Evolutionary conservation across 2,329 filamentous ascomycete genomes (phyloP).

Genomic region (Epichloe uncinata): DNA sequence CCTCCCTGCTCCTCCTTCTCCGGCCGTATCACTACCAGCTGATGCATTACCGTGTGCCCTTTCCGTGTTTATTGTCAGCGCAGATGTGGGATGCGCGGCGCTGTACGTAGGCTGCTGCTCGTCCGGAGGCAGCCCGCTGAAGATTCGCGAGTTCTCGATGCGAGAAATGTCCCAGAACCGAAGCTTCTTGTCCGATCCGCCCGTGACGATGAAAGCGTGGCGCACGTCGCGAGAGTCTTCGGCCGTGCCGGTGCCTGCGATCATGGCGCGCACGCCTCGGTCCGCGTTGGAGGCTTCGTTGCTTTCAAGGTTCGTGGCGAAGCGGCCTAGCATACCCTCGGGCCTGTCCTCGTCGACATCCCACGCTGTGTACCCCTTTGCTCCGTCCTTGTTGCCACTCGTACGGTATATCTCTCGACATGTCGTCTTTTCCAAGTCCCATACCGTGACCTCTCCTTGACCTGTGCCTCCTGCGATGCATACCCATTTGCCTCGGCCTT

Average conservation of each 20-base stretch:
- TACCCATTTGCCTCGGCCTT: constrained; percentile 69
- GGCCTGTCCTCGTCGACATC: constrained; percentile 81
- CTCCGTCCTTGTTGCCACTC: constrained; percentile 44
- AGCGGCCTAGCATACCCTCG: constrained; percentile 75
- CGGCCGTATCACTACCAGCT: constrained; percentile 7
- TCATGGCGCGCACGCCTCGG: constrained; percentile 61
- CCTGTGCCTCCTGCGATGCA: constrained; percentile 81
- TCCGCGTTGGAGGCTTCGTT: constrained; percentile 41
- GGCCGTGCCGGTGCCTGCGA: constrained; percentile 57
- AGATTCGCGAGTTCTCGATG: constrained; percentile 63
- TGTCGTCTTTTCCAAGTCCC: constrained; percentile 83
- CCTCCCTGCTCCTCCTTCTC: not conserved
- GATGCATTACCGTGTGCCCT: constrained; percentile 30
- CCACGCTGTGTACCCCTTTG: constrained; percentile 66
- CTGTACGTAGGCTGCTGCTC: constrained; percentile 64
- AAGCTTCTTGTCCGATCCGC: constrained; percentile 78
- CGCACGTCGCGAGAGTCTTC: constrained; percentile 59
- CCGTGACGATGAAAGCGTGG: constrained; percentile 74
- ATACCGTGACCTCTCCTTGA: constrained; percentile 81
- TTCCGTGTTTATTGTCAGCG: constrained; percentile 55
- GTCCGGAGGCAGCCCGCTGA: constrained; percentile 62
- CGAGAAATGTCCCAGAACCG: constrained; percentile 85
- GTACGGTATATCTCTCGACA: constrained; percentile 82
- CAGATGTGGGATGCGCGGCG: constrained; percentile 46
- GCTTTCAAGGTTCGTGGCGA: constrained; percentile 61